Evolutionary conservation across 192 early-diverging fungal species (phyloP).

Genomic region (Cetraspora pellucida): DNA sequence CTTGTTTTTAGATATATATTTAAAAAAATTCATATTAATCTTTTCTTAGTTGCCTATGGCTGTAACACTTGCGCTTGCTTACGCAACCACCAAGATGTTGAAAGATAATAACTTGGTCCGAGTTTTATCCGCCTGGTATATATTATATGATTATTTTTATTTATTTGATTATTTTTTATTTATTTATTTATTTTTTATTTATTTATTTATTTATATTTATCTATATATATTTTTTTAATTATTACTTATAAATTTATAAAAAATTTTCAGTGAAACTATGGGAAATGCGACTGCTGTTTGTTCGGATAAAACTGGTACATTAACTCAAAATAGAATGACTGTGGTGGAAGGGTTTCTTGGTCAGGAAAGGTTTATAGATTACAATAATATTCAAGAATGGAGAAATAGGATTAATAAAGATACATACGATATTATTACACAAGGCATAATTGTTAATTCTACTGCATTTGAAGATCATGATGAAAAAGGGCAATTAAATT

Average conservation of each 20-base stretch:
- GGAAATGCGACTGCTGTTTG: slow-evolving; percentile 82
- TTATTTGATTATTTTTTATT: too few relatives aligned
- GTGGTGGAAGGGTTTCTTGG: slow-evolving; percentile 67
- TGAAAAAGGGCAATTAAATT: slow-evolving; percentile 58
- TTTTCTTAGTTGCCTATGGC: slow-evolving; percentile 68
- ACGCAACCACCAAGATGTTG: slow-evolving; percentile 82
- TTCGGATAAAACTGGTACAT: slow-evolving; percentile 87
- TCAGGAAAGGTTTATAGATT: slow-evolving; percentile 44
- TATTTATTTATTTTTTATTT: too few relatives aligned
- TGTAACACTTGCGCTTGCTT: slow-evolving; percentile 81
- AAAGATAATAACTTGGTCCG: slow-evolving; percentile 81
- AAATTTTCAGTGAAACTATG: slow-evolving; percentile 68
- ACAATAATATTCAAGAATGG: slow-evolving; percentile 52
- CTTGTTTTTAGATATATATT: not conserved
- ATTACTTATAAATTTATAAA: not conserved
- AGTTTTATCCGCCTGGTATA: slow-evolving; percentile 64
- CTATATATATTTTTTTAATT: not conserved
- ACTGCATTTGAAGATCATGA: slow-evolving; percentile 75
- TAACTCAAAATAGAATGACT: slow-evolving; percentile 86
- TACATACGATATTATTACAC: slow-evolving; percentile 49
- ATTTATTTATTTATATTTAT: not conserved
- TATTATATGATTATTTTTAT: too few relatives aligned
- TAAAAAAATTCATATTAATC: not conserved
- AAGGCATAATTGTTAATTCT: slow-evolving; percentile 74
- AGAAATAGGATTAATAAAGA: slow-evolving; percentile 47